Evolutionary conservation across 2,329 filamentous ascomycete genomes (phyloP).

Genomic region (Chaetothyriales sp.): DNA sequence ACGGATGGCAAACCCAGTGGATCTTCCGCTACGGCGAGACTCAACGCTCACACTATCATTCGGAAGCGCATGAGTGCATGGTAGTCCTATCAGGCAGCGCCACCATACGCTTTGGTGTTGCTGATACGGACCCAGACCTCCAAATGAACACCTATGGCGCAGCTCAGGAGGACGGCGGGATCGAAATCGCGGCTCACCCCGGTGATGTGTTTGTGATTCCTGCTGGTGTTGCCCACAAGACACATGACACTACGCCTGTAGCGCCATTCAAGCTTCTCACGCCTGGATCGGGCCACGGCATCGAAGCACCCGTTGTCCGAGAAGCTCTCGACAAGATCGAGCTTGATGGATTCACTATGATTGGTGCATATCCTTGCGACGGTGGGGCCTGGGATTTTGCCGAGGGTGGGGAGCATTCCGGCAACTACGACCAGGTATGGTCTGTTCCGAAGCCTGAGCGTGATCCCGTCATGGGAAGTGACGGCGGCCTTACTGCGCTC

Average conservation of each 20-base stretch:
- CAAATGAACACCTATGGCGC: slow-evolving; percentile 29
- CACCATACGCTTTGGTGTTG: slow-evolving; percentile 42
- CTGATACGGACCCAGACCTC: slow-evolving; percentile 31
- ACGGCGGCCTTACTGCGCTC: neutral
- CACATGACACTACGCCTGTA: slow-evolving; percentile 30
- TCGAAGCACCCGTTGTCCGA: slow-evolving; percentile 20
- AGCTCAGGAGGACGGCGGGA: slow-evolving; percentile 33
- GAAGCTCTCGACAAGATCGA: slow-evolving; percentile 25
- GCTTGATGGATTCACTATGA: slow-evolving; percentile 40
- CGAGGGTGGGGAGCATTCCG: slow-evolving; percentile 32
- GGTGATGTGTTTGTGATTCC: slow-evolving; percentile 49
- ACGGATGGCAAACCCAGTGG: slow-evolving; percentile 44
- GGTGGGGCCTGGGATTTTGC: slow-evolving; percentile 39
- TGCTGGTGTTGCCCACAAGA: slow-evolving; percentile 44
- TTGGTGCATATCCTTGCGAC: slow-evolving; percentile 41
- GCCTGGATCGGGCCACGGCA: slow-evolving; percentile 30
- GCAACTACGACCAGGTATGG: slow-evolving; percentile 34
- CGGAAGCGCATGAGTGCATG: slow-evolving; percentile 44
- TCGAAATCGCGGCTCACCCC: slow-evolving; percentile 34
- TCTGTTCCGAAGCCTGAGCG: slow-evolving; percentile 29
- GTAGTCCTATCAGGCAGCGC: slow-evolving; percentile 41
- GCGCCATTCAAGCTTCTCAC: slow-evolving; percentile 30
- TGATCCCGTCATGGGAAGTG: slow-evolving; percentile 36
- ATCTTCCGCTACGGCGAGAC: slow-evolving; percentile 44
- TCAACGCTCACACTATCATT: slow-evolving; percentile 46